A percentile compares a stretch with the other conserved stretches of the same genome.
Evolutionary conservation across 2,329 filamentous ascomycete species (phyloP).

Genomic region (Dactylellina parvicollis): DNA sequence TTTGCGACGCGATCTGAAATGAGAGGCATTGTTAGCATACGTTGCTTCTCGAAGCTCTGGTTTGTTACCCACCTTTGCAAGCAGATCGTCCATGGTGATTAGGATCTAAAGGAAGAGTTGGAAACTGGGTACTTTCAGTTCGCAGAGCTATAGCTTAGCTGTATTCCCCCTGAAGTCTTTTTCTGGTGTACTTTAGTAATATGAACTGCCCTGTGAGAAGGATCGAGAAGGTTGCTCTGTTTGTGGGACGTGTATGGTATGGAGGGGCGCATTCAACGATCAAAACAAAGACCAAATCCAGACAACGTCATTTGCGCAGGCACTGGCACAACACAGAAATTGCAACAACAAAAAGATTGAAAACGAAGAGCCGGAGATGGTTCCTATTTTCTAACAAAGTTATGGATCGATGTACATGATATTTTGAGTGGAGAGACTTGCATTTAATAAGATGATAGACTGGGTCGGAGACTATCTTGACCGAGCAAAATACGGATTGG

Average conservation of each 20-base stretch:
- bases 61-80: conserved; percentile 50
- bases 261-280: conserved; percentile 15
- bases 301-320: conserved; percentile 21
- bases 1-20: conserved; percentile 53
- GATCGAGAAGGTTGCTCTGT: conserved; percentile 23
- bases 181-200: not conserved
- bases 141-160: not conserved
- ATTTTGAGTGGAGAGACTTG: no score
- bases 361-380: not conserved
- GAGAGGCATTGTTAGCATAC: conserved; percentile 13
- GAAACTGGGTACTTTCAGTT: not conserved
- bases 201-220: not conserved
- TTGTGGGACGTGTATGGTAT: conserved; percentile 12
- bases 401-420: no score
- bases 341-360: conserved; percentile 21
- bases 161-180: not conserved
- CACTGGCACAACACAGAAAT: conserved; percentile 26
- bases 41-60: not conserved
- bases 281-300: conserved; percentile 27
- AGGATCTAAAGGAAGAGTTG: not conserved
- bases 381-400: no score
- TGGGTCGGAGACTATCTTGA: no score
- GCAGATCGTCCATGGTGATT: conserved; percentile 49
- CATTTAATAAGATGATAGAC: no score
- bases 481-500: no score